phyloP scores from a whole-genome alignment of 2,329 filamentous ascomycete genomes.

The Aspergillus fijiensis region DNA sequence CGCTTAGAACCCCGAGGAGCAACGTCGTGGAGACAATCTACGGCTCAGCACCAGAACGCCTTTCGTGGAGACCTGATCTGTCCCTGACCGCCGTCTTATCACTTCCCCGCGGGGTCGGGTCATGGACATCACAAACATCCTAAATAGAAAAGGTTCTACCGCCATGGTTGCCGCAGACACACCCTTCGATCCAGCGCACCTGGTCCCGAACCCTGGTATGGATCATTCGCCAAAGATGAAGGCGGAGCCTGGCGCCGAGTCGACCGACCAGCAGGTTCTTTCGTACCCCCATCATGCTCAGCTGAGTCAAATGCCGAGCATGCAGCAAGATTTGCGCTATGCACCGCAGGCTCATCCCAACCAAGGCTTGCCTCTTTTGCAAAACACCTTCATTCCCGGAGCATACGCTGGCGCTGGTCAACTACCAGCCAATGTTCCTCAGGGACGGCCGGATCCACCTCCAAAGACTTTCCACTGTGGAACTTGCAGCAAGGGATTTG shows the following conservation, averaged over 20 bases:
- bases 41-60: conserved; percentile 13
- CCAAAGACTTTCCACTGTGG: conserved; percentile 84
- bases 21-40: conserved; percentile 18
- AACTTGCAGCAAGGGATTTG: conserved; percentile 88
- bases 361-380: conserved; percentile 54
- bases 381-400: conserved; percentile 54
- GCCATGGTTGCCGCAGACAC: conserved; percentile 45
- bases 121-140: conserved; percentile 55
- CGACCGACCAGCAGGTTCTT: conserved; percentile 56
- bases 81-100: conserved; percentile 33
- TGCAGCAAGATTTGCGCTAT: conserved; percentile 55
- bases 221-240: conserved; percentile 55
- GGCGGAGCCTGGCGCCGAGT: conserved; percentile 59
- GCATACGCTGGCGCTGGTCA: conserved; percentile 49
- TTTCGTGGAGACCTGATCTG: conserved; percentile 23
- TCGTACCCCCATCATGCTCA: conserved; percentile 59
- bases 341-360: conserved; percentile 54
- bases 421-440: conserved; percentile 45
- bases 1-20: background rate
- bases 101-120: conserved; percentile 36
- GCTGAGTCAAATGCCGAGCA: conserved; percentile 51
- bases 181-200: conserved; percentile 48
- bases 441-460: conserved; percentile 50
- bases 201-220: conserved; percentile 41
- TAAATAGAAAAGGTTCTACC: conserved; percentile 51